Evolutionary conservation across 1,139 yeast species (phyloP), one percentile per base, ranked within the genome.

Genomic region (Sugiyamaella castrensis): DNA sequence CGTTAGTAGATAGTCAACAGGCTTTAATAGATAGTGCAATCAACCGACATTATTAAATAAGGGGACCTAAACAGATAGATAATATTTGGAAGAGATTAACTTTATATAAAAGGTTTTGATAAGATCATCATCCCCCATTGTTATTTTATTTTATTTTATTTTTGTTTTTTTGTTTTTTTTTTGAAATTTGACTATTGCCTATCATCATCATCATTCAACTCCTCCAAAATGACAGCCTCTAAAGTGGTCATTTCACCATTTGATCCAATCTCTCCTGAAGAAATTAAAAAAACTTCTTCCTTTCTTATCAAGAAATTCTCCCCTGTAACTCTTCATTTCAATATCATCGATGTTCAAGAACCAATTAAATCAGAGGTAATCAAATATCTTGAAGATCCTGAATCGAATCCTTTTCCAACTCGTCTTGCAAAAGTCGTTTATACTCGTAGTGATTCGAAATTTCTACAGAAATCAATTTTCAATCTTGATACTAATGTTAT

Each of bases 311-410:
- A 36, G 36, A 19, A 36, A 26, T 36, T 47, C 13, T 31, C 45
- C 9, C 45, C 46, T 13, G 30, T 38, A 24, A 33, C 36, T 11
- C 31, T 52, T 13, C 30, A 24, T 13, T 54, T 51, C 37, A 35
- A 50, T 10, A 47, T 51, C 10, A 47, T 54, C 36, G 57, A 54
- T 37, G 46, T 81, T 63, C 61, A 78, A 48, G 91, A 84, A 61
- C 91, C 91, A 38, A 87, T 88, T 53, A 84, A 84, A 74, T 71
- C 77, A 61, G 81, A 76, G 54, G 83, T 84, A 81, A 64, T 81
- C 54, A 76, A 71, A 58, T 82, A 77, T 66, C 69, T 84, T 56
- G 82, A 76, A 51, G 82, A 84, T 51, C 87, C 83, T 69, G 75
- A 66, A 48, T 69, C 74, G 46, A 82, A 83, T 19, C 65, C 65